A percentile compares a stretch with the other conserved stretches of the same genome.
Conservation (phyloP, 345 rosid species). For the Salix arbutifolia region DNA sequence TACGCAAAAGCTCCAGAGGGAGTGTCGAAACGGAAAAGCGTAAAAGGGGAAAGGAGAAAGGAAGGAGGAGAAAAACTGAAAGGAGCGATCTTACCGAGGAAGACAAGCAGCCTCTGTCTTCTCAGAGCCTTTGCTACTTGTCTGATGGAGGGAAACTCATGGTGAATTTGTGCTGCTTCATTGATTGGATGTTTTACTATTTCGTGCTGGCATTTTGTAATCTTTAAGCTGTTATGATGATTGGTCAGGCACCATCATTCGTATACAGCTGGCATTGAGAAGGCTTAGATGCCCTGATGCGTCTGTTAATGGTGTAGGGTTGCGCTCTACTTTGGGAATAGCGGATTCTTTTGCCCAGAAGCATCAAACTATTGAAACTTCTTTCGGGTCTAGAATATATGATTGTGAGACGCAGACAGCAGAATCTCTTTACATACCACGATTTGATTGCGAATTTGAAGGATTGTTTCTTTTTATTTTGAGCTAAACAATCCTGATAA, state of each 20-base stretch:
- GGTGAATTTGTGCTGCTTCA: not conserved
- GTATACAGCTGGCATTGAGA: constrained; percentile 39
- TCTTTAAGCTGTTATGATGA: constrained; percentile 9
- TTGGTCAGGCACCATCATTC: constrained; percentile 36
- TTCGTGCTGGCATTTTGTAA: not conserved
- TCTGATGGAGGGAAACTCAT: constrained; percentile 31
- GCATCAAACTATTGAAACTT: not conserved
- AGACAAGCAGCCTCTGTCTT: constrained; percentile 40
- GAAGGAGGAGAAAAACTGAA: constrained; percentile 31
- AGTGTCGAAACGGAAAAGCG: constrained; percentile 34
- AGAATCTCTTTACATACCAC: constrained; percentile 27
- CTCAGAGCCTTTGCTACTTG: constrained; percentile 21
- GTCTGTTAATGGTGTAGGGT: not conserved
- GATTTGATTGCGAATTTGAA: constrained; percentile 46
- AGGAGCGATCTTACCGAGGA: constrained; percentile 64
- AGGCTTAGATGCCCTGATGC: constrained; percentile 14
- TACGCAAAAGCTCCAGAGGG: constrained; percentile 40
- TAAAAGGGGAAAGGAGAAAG: constrained; percentile 15
- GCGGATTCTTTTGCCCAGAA: not conserved
- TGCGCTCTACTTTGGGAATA: constrained; percentile 22
- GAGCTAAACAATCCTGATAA: constrained; percentile 20
- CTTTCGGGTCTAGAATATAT: not conserved
- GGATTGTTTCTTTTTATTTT: constrained; percentile 11
- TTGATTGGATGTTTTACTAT: not conserved
- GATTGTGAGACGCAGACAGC: not conserved